Evolutionary conservation across 2,329 filamentous ascomycete genomes (phyloP), one percentile per base, ranked within the genome.

Genomic region (Botryosphaeria dothidea): DNA sequence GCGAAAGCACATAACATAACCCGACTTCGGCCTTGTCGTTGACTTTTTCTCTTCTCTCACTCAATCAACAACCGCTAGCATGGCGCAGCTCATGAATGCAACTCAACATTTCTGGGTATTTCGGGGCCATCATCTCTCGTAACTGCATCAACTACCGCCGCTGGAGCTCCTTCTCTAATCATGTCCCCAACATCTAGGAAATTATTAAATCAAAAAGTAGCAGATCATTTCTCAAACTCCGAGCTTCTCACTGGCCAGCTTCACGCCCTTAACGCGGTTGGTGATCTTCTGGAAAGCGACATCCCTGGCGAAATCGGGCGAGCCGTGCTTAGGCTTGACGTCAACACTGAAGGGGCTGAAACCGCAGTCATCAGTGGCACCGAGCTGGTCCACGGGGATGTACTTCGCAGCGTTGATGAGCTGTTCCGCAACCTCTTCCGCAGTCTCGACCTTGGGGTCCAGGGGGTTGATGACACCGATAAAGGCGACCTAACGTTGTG

Each of bases 321-420:
- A 69, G n/a, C 71, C 71, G 66, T 74, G 72, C 56, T 69, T 68
- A 2, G 73, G 73, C 65, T 75, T 74, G 31, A 71, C 66, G 65
- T 75, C 73, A 45, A 71, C 70, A 52, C 69, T 71, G 38, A 75
- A 75, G 13, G 73, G 73, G 48, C 69, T 69, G 52, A 75, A 74
- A 8, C 73, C 73, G 49, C 73, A 75, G 67, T 74, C 72, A 61
- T 75, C 73, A 17, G 73, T 74, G 41, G 71, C 71, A 21, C 73
- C 73, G 8, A 75, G 64, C 36, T 72, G 71, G 62, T 75, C 71
- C 8, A 66, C 68, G 7, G 69, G 68, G 34, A 74, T 73, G 52
- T 72, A 71, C 56, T 71, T 72, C 57, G 69, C 68, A 4, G 73
- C 74, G 49, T 69, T 68, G 31, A 73, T 25, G 15, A 75, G 65